Evolutionary conservation across 345 rosid species (phyloP).

Genomic region (Litchi chinensis): DNA sequence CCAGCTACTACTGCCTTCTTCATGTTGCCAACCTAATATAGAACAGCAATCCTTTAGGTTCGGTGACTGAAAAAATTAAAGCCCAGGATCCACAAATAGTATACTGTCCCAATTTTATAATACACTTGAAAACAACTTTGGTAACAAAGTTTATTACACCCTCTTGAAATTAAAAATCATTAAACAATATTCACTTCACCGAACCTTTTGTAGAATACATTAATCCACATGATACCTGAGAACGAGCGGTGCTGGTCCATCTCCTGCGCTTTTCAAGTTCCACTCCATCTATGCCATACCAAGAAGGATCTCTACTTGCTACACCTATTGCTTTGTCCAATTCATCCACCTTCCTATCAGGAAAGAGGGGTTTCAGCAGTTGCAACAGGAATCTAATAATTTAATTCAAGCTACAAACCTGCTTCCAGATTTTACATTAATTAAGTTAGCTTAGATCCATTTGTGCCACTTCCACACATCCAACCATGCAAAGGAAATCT

Average conservation of each 20-base stretch:
- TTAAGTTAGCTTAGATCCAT: background rate
- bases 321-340: conserved; percentile 88
- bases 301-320: conserved; percentile 87
- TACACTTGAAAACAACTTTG: conserved; percentile 8
- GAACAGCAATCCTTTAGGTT: conserved; percentile 24
- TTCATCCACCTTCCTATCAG: conserved; percentile 96
- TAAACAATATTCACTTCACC: background rate
- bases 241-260: conserved; percentile 87
- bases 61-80: conserved; percentile 6
- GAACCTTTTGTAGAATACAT: background rate
- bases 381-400: conserved; percentile 27
- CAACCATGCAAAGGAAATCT: background rate
- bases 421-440: background rate
- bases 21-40: conserved; percentile 65
- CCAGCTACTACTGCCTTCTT: conserved; percentile 73
- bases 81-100: background rate
- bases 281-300: conserved; percentile 77
- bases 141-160: conserved; percentile 2
- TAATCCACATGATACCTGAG: conserved; percentile 50
- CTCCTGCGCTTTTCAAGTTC: conserved; percentile 92
- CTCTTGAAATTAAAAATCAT: conserved; percentile 10
- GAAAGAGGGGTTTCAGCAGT: conserved; percentile 50
- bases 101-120: background rate
- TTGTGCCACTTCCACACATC: background rate
- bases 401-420: background rate